phyloP scores from a whole-genome alignment of 306 rosid species.

The Rubus idaeus region DNA sequence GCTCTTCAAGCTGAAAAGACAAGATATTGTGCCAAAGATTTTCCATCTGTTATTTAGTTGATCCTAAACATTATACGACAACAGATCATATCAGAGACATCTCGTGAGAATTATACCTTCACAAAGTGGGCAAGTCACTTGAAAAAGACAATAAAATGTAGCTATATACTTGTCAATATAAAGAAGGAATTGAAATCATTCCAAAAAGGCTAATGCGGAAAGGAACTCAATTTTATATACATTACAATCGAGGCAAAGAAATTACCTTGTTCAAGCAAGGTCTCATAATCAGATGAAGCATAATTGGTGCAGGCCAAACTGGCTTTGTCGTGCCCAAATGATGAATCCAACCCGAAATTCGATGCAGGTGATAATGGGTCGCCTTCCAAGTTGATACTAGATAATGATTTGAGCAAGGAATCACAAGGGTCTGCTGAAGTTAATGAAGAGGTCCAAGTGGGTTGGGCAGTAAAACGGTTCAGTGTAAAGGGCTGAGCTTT shows the following conservation, averaged over 20 bases:
- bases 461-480: slow-evolving; percentile 32
- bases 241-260: background rate
- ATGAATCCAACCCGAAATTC: slow-evolving; percentile 13
- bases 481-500: slow-evolving; percentile 60
- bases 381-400: slow-evolving; percentile 27
- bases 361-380: background rate
- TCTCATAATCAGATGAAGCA: slow-evolving; percentile 27
- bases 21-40: background rate
- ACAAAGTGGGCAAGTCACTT: background rate
- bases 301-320: slow-evolving; percentile 20
- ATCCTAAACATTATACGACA: background rate
- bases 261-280: slow-evolving; percentile 40
- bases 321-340: slow-evolving; percentile 22
- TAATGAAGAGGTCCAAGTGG: slow-evolving; percentile 11
- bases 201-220: background rate
- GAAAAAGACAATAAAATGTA: background rate
- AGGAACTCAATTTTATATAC: slow-evolving; percentile 11
- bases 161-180: background rate
- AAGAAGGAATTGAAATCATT: background rate
- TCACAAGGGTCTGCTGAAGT: slow-evolving; percentile 34
- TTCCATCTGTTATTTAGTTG: background rate
- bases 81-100: background rate
- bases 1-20: background rate
- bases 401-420: slow-evolving; percentile 36
- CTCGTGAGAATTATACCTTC: background rate